phyloP scores from a whole-genome alignment of 805 yeast genomes.

The Diddensiella santjacobensis region DNA sequence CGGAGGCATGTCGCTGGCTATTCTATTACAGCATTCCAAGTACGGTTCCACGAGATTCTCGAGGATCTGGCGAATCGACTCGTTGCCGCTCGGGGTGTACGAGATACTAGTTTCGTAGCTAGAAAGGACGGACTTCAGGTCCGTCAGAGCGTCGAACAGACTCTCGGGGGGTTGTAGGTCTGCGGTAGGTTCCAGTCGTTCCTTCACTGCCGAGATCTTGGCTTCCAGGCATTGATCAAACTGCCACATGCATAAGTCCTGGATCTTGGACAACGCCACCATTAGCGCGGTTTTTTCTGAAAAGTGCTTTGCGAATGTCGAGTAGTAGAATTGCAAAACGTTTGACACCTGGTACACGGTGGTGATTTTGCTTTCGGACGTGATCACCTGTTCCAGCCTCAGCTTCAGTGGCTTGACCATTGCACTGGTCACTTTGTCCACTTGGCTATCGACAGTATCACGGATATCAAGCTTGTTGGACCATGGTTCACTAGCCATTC shows the following conservation, averaged over 20 bases:
- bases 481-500: constrained; percentile 20
- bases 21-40: constrained; percentile 28
- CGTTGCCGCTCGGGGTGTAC: constrained; percentile 15
- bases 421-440: constrained; percentile 49
- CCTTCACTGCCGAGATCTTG: constrained; percentile 35
- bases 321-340: constrained; percentile 60
- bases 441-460: constrained; percentile 35
- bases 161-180: constrained; percentile 83
- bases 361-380: constrained; percentile 57
- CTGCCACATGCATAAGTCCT: constrained; percentile 37
- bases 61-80: constrained; percentile 25
- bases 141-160: constrained; percentile 62
- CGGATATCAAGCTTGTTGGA: constrained; percentile 30
- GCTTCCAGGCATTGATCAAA: constrained; percentile 40
- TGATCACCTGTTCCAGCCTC: constrained; percentile 62
- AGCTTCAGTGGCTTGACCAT: constrained; percentile 59
- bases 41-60: constrained; percentile 34
- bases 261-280: constrained; percentile 32
- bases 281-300: constrained; percentile 27
- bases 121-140: constrained; percentile 56
- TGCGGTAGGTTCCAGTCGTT: constrained; percentile 34
- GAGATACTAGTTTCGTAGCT: constrained; percentile 35
- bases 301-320: constrained; percentile 54
- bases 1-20: constrained; percentile 26
- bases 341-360: constrained; percentile 56